These are phyloP conservation scores for Geosmithia putterillii DNA, from an alignment of 2,329 filamentous ascomycete species.

Conservation along the genomic window DNA sequence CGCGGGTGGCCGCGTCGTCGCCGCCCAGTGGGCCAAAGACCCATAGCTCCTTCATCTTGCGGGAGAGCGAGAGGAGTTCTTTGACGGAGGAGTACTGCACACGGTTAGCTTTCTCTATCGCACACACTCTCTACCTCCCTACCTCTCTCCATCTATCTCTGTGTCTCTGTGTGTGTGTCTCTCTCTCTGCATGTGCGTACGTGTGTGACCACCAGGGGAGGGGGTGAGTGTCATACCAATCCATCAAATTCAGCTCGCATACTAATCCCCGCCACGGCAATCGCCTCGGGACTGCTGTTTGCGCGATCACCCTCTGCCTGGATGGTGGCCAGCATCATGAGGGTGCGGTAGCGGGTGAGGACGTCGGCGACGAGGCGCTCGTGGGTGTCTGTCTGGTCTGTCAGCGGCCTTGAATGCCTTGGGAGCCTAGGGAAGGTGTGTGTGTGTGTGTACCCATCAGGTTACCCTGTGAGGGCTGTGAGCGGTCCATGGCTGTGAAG, in stretches of 20 bases:
- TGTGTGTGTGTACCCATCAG: conserved; percentile 3
- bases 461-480: conserved; percentile 3
- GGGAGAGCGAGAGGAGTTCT: conserved; percentile 28
- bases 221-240: conserved; percentile 14
- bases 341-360: conserved; percentile 27
- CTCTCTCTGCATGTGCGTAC: neutral
- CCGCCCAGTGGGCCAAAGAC: conserved; percentile 27
- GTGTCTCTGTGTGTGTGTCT: neutral
- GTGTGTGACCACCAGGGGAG: neutral
- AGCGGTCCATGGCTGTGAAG: conserved; percentile 2
- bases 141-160: neutral
- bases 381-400: conserved; percentile 22
- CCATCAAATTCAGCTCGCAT: conserved; percentile 33
- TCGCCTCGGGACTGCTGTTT: conserved; percentile 25
- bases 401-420: neutral
- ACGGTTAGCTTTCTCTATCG: neutral
- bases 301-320: conserved; percentile 25
- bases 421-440: neutral
- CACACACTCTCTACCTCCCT: neutral
- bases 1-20: conserved; percentile 19
- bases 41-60: conserved; percentile 33
- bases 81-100: conserved; percentile 28
- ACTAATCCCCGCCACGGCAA: conserved; percentile 28
- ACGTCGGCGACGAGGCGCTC: conserved; percentile 31
- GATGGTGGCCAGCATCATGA: conserved; percentile 29